These are phyloP conservation scores for Cystobasidiopsis lactophilus DNA, from an alignment of 768 basidiomycete genomes.

Conservation along the genomic window DNA sequence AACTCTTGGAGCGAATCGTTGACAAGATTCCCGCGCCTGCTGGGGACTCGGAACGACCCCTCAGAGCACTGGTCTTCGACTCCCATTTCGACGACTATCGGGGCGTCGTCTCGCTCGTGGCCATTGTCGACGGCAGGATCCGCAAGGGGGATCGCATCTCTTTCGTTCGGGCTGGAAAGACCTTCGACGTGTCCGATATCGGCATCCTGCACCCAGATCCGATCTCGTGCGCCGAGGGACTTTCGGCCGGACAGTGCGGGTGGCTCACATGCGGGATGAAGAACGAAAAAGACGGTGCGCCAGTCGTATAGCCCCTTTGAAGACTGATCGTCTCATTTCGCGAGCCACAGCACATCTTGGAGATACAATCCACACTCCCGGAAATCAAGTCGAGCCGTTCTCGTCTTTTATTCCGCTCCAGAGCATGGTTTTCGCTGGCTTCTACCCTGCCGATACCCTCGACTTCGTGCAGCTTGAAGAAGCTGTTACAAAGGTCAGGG, in stretches of 20 bases:
- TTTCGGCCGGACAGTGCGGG: slow-evolving; percentile 12
- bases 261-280: slow-evolving; percentile 72
- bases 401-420: slow-evolving; percentile 79
- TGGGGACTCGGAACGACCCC: slow-evolving; percentile 14
- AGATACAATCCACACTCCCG: slow-evolving; percentile 65
- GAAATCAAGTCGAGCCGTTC: slow-evolving; percentile 54
- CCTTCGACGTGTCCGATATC: slow-evolving; percentile 69
- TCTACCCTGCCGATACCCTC: slow-evolving; percentile 74
- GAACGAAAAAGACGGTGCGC: slow-evolving; percentile 66
- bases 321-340: neutral
- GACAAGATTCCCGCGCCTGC: slow-evolving; percentile 62
- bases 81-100: slow-evolving; percentile 70
- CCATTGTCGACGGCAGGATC: slow-evolving; percentile 53
- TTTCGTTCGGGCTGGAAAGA: slow-evolving; percentile 62
- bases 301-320: neutral
- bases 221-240: slow-evolving; percentile 33
- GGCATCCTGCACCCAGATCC: slow-evolving; percentile 83
- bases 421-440: slow-evolving; percentile 63
- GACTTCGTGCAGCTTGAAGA: slow-evolving; percentile 91
- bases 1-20: slow-evolving; percentile 56
- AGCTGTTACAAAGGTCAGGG: slow-evolving; percentile 61
- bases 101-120: slow-evolving; percentile 81
- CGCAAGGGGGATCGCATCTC: slow-evolving; percentile 77
- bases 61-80: slow-evolving; percentile 81
- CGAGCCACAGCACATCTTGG: slow-evolving; percentile 55